Conservation (phyloP, 192 early-diverging fungal species). For the Entophlyctis luteolus region DNA sequence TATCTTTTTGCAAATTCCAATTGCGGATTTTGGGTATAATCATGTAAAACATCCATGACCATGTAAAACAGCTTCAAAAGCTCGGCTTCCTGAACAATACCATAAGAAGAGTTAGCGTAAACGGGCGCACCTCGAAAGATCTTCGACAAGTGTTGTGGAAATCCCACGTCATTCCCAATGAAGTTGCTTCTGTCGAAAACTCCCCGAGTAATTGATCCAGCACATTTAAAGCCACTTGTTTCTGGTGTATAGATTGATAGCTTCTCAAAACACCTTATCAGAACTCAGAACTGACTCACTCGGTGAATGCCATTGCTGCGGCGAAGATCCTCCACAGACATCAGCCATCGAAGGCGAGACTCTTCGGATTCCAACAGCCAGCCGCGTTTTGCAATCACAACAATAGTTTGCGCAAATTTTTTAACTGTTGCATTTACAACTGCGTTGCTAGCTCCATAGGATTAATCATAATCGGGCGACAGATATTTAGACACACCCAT, state of each 20-base stretch:
- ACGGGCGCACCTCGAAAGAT: slow-evolving; percentile 21
- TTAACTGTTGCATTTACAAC: not conserved
- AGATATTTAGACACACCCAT: too few species aligned
- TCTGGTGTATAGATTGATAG: not conserved
- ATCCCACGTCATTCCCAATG: slow-evolving; percentile 28
- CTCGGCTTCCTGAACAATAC: slow-evolving; percentile 21
- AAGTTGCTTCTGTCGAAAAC: slow-evolving; percentile 25
- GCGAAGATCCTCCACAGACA: not conserved
- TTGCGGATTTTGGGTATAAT: slow-evolving; percentile 6
- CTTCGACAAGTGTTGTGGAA: slow-evolving; percentile 19
- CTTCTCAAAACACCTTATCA: not conserved
- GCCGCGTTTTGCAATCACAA: slow-evolving; percentile 13
- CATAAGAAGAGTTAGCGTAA: not conserved
- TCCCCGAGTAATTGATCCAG: slow-evolving; percentile 25
- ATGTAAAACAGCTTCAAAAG: slow-evolving; percentile 21
- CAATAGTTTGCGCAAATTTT: slow-evolving; percentile 23
- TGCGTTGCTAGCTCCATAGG: not conserved
- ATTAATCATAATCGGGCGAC: too few species aligned
- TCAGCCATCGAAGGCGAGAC: not conserved
- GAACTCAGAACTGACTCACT: not conserved
- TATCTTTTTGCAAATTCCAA: slow-evolving; percentile 4
- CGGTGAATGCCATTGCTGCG: slow-evolving; percentile 1
- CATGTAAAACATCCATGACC: slow-evolving; percentile 17
- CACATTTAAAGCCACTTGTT: slow-evolving; percentile 20
- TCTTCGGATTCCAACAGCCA: slow-evolving; percentile 10